A percentile compares a stretch with the other conserved stretches of the same genome.
These are phyloP conservation scores for Arachnopeziza araneosa DNA, from an alignment of 2,329 filamentous ascomycete species.

Conservation along the genomic window DNA sequence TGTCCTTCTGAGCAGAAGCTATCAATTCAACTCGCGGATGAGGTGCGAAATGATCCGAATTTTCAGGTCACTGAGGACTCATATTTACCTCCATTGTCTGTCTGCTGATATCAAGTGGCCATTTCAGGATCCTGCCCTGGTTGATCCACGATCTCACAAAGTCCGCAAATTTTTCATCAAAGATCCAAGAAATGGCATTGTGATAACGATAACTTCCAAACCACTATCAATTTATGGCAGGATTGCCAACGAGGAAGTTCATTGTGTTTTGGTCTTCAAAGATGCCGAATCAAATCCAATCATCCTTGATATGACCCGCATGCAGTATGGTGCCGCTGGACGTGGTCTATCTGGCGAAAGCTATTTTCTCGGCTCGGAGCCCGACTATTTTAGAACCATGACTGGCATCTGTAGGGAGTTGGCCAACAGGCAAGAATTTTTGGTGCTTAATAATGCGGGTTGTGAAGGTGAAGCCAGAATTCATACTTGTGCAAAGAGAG, in stretches of 20 bases:
- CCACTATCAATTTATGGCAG: neutral
- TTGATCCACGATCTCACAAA: neutral
- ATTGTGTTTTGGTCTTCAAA: neutral
- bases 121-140: neutral
- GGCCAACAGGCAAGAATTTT: neutral
- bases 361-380: conserved; percentile 1
- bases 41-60: neutral
- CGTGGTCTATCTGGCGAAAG: conserved; percentile 2
- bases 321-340: conserved; percentile 3
- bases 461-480: neutral
- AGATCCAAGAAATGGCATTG: neutral
- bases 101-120: neutral
- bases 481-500: conserved; percentile 3
- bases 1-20: conserved; percentile 2
- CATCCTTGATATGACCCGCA: conserved; percentile 3
- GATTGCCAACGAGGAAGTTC: neutral
- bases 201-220: neutral
- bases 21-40: neutral
- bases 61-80: neutral
- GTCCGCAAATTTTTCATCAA: neutral
- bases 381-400: neutral
- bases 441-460: neutral
- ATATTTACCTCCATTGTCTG: neutral
- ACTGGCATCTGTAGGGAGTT: neutral
- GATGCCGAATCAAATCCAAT: neutral